phyloP scores from a whole-genome alignment of 2,329 filamentous ascomycete genomes.

The Aureobasidium subglaciale region DNA sequence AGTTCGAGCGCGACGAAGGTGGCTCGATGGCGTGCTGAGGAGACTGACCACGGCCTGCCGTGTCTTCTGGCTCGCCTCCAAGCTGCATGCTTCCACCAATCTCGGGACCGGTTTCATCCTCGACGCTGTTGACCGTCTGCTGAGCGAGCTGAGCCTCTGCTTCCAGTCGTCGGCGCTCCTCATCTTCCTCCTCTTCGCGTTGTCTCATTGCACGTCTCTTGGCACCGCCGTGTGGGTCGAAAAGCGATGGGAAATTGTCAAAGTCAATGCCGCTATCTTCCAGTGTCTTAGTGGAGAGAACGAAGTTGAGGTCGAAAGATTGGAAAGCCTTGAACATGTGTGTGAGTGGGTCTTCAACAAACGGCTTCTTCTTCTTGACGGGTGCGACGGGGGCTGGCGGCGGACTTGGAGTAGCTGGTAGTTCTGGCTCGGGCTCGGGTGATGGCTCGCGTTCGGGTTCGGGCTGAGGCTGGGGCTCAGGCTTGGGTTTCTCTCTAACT shows the following conservation, averaged over 20 bases:
- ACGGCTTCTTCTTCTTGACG: constrained; percentile 4
- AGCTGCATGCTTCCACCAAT: constrained; percentile 75
- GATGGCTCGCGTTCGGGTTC: constrained; percentile 5
- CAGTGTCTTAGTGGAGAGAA: constrained; percentile 44
- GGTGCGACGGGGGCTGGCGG: not conserved
- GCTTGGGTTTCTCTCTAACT: constrained; percentile 7
- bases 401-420: not conserved
- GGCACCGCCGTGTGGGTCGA: constrained; percentile 74
- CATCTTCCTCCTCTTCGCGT: constrained; percentile 54
- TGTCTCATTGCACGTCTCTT: constrained; percentile 66
- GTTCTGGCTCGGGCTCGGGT: constrained; percentile 13
- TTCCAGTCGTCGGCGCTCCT: constrained; percentile 49
- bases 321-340: constrained; percentile 35
- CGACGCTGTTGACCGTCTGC: constrained; percentile 32
- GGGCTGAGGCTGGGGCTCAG: constrained; percentile 16
- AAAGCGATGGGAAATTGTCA: constrained; percentile 63
- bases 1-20: constrained; percentile 55
- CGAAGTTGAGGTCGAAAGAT: constrained; percentile 44
- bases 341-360: constrained; percentile 22
- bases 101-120: constrained; percentile 68
- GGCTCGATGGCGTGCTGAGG: constrained; percentile 64
- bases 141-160: constrained; percentile 47
- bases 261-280: constrained; percentile 44
- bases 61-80: constrained; percentile 86
- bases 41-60: constrained; percentile 48